phyloP scores from a whole-genome alignment of 1,139 yeast genomes.

The Ashbya aceris region DNA sequence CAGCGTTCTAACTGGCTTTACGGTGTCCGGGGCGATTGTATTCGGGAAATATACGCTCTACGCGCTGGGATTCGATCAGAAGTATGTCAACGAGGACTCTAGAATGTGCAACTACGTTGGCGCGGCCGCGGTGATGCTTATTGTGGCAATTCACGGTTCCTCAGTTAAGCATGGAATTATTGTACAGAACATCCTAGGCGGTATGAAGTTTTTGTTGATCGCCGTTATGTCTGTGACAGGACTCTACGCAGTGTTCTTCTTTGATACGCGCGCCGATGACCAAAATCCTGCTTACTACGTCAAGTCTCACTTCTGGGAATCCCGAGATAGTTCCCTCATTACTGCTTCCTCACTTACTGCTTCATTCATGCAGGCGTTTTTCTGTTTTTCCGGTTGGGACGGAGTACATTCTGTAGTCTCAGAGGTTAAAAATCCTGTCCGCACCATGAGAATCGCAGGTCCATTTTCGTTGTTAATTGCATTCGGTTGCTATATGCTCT shows the following conservation, averaged over 20 bases:
- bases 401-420: conserved; percentile 53
- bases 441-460: conserved; percentile 61
- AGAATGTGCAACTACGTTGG: conserved; percentile 36
- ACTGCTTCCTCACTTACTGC: conserved; percentile 42
- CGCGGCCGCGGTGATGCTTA: conserved; percentile 35
- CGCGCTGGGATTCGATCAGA: conserved; percentile 38
- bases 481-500: conserved; percentile 42
- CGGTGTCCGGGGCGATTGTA: conserved; percentile 55
- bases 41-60: conserved; percentile 60
- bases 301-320: conserved; percentile 6
- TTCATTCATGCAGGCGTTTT: conserved; percentile 50
- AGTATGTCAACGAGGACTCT: conserved; percentile 29
- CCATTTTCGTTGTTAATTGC: conserved; percentile 51
- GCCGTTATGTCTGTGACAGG: conserved; percentile 43
- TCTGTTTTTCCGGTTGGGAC: conserved; percentile 59
- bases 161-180: conserved; percentile 46
- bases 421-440: conserved; percentile 60
- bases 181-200: conserved; percentile 51
- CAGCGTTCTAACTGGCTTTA: conserved; percentile 54
- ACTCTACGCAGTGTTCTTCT: conserved; percentile 39
- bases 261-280: conserved; percentile 5
- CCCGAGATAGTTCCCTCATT: conserved; percentile 28
- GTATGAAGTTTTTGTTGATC: conserved; percentile 41
- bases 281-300: conserved; percentile 3
- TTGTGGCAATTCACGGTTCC: conserved; percentile 42